These are phyloP conservation scores for Brettanomyces anomalus DNA, from an alignment of 805 yeast genomes.

Conservation along the genomic window DNA sequence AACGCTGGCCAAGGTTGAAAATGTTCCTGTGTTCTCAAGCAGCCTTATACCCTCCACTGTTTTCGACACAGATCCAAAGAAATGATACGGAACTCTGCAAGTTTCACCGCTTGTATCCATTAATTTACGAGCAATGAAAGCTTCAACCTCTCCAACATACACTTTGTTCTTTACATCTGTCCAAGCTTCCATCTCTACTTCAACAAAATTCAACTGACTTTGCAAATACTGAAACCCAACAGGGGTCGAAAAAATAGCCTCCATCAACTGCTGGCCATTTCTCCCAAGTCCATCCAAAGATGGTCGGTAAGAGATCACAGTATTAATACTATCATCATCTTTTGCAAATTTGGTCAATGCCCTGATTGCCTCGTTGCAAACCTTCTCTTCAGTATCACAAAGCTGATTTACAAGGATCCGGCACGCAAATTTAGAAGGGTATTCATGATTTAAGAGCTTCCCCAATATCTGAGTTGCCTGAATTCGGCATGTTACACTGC, in stretches of 20 bases:
- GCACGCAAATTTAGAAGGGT: constrained; percentile 38
- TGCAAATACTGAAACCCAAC: constrained; percentile 62
- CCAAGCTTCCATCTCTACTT: constrained; percentile 64
- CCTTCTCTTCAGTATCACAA: constrained; percentile 53
- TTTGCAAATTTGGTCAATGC: constrained; percentile 44
- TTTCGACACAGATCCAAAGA: constrained; percentile 70
- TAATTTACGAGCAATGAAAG: constrained; percentile 21
- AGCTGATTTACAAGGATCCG: constrained; percentile 54
- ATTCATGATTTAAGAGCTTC: constrained; percentile 25
- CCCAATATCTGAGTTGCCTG: constrained; percentile 51
- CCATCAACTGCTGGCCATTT: constrained; percentile 38
- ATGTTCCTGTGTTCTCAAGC: constrained; percentile 29
- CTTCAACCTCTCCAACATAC: constrained; percentile 42
- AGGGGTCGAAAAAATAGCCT: constrained; percentile 55
- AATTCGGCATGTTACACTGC: constrained; percentile 41
- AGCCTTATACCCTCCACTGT: constrained; percentile 72
- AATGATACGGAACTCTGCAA: constrained; percentile 45
- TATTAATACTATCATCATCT: constrained; percentile 35
- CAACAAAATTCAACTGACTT: constrained; percentile 45
- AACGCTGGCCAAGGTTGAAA: constrained; percentile 15
- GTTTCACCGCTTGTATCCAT: constrained; percentile 6
- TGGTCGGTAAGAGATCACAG: constrained; percentile 48
- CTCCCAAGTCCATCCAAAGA: constrained; percentile 30
- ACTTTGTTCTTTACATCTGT: constrained; percentile 34
- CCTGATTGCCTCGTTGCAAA: constrained; percentile 48